A percentile compares a stretch with the other conserved stretches of the same genome.
Evolutionary conservation across 164 flowering plant genomes (phyloP).

Genomic region (Nymphaea thermarum): DNA sequence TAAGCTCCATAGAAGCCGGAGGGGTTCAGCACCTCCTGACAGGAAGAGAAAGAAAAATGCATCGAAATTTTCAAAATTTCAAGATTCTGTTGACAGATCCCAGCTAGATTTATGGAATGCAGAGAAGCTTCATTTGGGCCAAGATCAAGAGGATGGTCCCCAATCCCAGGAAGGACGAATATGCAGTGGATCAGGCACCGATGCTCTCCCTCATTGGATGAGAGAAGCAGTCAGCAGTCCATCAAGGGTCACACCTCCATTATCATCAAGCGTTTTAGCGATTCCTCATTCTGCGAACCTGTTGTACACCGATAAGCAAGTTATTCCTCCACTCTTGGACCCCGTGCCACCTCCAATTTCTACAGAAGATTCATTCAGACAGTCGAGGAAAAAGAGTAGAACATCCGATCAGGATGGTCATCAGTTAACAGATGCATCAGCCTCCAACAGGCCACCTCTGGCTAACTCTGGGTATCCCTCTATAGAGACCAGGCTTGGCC

Average conservation of each 20-base stretch:
- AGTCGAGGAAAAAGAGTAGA: conserved; percentile 2
- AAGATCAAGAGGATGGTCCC: conserved; percentile 2
- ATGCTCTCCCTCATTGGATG: conserved; percentile 43
- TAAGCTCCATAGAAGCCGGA: conserved; percentile 7
- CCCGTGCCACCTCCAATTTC: neutral
- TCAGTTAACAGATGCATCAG: conserved; percentile 3
- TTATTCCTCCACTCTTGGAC: conserved; percentile 7
- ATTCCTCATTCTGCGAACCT: conserved; percentile 6
- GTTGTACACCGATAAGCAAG: conserved; percentile 5
- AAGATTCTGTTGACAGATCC: conserved; percentile 5
- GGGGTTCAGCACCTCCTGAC: conserved; percentile 8
- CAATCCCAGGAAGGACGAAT: conserved; percentile 3
- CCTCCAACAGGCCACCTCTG: conserved; percentile 1
- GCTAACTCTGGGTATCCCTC: conserved; percentile 5
- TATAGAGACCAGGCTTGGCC: conserved; percentile 5
- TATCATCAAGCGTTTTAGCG: conserved; percentile 7
- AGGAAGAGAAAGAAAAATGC: conserved; percentile 6
- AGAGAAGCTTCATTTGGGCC: conserved; percentile 5
- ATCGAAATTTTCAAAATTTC: neutral
- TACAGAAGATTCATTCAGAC: neutral
- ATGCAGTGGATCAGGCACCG: conserved; percentile 1
- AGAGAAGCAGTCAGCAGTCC: conserved; percentile 19
- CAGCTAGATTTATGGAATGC: conserved; percentile 1
- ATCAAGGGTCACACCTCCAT: conserved; percentile 8
- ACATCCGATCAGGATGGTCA: conserved; percentile 4